Conservation (phyloP, 1,284 basidiomycete genomes). For the Omphalotus olearius region DNA sequence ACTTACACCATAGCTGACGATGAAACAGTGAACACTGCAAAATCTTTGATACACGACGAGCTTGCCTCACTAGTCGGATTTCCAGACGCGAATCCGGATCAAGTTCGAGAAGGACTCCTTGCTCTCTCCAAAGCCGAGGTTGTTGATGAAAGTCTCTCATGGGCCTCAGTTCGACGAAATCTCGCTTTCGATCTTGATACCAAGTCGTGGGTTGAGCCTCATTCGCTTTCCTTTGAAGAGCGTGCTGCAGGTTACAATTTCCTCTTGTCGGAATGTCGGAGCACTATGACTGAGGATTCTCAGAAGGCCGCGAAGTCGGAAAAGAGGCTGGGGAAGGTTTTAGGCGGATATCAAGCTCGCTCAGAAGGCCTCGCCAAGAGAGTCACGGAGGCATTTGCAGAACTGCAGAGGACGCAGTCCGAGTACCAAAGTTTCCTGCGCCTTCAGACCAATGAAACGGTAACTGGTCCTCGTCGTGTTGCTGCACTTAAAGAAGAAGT, state of each 20-base stretch:
- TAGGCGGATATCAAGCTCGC: slow-evolving; percentile 89
- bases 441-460: slow-evolving; percentile 68
- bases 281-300: slow-evolving; percentile 82
- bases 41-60: slow-evolving; percentile 73
- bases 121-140: slow-evolving; percentile 59
- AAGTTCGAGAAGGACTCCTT: slow-evolving; percentile 72
- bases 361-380: slow-evolving; percentile 67
- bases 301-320: slow-evolving; percentile 82
- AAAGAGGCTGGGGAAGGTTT: slow-evolving; percentile 84
- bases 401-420: slow-evolving; percentile 61
- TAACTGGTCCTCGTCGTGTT: slow-evolving; percentile 71
- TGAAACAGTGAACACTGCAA: slow-evolving; percentile 72
- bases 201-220: slow-evolving; percentile 66
- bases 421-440: slow-evolving; percentile 79
- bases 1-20: slow-evolving; percentile 78
- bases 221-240: slow-evolving; percentile 50
- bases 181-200: slow-evolving; percentile 61
- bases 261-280: slow-evolving; percentile 61
- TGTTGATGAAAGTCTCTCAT: slow-evolving; percentile 55
- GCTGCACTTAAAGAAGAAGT: slow-evolving; percentile 82
- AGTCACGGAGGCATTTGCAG: slow-evolving; percentile 65
- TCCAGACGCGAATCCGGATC: slow-evolving; percentile 75
- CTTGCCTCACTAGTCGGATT: slow-evolving; percentile 80
- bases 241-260: slow-evolving; percentile 63
- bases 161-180: slow-evolving; percentile 59